These are phyloP conservation scores for Spathaspora passalidarum DNA, from an alignment of 805 yeast genomes.

Conservation along the genomic window DNA sequence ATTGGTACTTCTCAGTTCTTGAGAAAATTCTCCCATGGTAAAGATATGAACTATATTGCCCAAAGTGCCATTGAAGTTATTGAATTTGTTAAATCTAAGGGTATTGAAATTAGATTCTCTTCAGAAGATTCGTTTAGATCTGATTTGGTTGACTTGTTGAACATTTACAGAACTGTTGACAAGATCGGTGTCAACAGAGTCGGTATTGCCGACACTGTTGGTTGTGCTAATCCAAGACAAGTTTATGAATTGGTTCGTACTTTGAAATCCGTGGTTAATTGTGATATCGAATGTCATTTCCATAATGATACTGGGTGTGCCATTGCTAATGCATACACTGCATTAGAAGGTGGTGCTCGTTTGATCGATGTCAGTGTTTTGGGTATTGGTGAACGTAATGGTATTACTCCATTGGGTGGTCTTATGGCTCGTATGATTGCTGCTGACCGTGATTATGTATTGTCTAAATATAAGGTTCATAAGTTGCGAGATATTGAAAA, in stretches of 20 bases:
- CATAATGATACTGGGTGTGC: conserved; percentile 66
- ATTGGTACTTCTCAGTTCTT: conserved; percentile 59
- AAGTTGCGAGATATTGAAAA: conserved; percentile 58
- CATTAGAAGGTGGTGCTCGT: conserved; percentile 61
- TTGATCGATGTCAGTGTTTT: conserved; percentile 56
- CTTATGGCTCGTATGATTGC: conserved; percentile 64
- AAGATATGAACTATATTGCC: conserved; percentile 59
- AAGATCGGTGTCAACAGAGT: conserved; percentile 61
- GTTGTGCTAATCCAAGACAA: conserved; percentile 64
- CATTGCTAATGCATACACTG: conserved; percentile 60
- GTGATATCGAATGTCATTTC: conserved; percentile 62
- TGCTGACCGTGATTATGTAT: conserved; percentile 56
- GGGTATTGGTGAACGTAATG: conserved; percentile 65
- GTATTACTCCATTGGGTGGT: conserved; percentile 60
- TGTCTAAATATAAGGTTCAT: conserved; percentile 53
- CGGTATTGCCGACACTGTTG: conserved; percentile 64
- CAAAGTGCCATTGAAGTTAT: conserved; percentile 57
- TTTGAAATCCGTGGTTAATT: conserved; percentile 51
- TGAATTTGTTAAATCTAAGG: conserved; percentile 58
- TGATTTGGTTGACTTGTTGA: conserved; percentile 56
- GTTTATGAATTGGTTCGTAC: conserved; percentile 59
- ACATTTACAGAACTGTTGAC: conserved; percentile 59
- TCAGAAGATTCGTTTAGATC: conserved; percentile 62
- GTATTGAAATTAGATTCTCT: conserved; percentile 55
- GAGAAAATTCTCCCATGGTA: conserved; percentile 57